Evolutionary conservation across 2,329 filamentous ascomycete species (phyloP).

Genomic region (Leptographium galeiforme): DNA sequence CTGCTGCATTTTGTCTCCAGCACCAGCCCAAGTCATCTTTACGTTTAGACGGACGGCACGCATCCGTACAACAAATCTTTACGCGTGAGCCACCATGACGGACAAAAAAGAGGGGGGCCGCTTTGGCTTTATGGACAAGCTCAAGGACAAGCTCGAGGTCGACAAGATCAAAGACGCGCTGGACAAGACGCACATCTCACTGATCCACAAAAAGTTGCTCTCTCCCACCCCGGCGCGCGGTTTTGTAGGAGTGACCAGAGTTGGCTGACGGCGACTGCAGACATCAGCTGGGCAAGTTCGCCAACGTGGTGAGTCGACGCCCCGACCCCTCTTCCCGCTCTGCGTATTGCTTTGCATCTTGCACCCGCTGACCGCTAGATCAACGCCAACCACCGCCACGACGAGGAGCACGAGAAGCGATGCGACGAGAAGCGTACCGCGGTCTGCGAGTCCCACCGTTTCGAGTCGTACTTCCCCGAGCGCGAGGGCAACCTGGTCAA

Average conservation of each 20-base stretch:
- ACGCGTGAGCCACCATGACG: background rate
- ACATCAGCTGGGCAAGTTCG: slow-evolving; percentile 49
- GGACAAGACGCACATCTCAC: slow-evolving; percentile 31
- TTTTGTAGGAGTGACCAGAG: background rate
- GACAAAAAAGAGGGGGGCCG: background rate
- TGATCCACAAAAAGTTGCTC: slow-evolving; percentile 45
- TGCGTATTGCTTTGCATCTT: background rate
- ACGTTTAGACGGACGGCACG: too few species aligned
- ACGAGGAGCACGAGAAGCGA: slow-evolving; percentile 77
- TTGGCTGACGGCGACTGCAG: slow-evolving; percentile 15
- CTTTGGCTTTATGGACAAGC: slow-evolving; percentile 21
- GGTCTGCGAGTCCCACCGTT: slow-evolving; percentile 64
- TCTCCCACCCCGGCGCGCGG: background rate
- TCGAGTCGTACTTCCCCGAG: slow-evolving; percentile 81
- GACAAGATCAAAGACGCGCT: slow-evolving; percentile 32
- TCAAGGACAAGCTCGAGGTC: slow-evolving; percentile 34
- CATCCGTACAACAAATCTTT: too few species aligned
- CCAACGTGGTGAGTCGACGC: slow-evolving; percentile 34
- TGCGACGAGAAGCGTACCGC: slow-evolving; percentile 69
- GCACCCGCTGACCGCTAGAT: slow-evolving; percentile 30
- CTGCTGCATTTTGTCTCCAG: too few species aligned
- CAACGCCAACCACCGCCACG: slow-evolving; percentile 82
- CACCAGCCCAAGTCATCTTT: too few species aligned
- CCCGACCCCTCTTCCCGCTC: background rate
- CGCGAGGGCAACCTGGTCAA: slow-evolving; percentile 77